Percentiles rank a stretch among this genome's conserved stretches.
These are phyloP conservation scores for Arachnopeziza araneosa DNA, from an alignment of 2,329 filamentous ascomycete genomes.

Conservation along the genomic window DNA sequence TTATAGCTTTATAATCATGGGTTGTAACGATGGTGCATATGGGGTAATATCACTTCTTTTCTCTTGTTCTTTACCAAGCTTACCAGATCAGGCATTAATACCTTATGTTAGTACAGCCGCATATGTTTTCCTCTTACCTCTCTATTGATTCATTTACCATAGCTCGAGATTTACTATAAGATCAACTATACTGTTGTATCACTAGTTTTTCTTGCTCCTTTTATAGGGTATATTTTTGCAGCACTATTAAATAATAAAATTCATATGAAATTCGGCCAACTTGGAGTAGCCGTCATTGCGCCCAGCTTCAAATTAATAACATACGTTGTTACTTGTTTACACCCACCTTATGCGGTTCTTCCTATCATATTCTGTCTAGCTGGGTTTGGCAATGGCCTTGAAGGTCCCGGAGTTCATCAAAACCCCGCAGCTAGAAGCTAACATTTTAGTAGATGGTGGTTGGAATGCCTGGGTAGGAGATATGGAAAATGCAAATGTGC, in stretches of 20 bases:
- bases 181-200: conserved; percentile 59
- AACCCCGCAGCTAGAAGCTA: conserved; percentile 22
- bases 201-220: conserved; percentile 60
- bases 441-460: conserved; percentile 38
- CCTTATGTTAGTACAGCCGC: conserved; percentile 32
- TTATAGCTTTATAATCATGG: conserved; percentile 59
- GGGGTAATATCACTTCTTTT: conserved; percentile 43
- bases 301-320: conserved; percentile 15
- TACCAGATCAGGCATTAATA: conserved; percentile 39
- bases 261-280: conserved; percentile 11
- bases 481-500: conserved; percentile 62
- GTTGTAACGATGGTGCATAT: conserved; percentile 61
- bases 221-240: conserved; percentile 58
- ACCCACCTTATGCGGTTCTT: conserved; percentile 64
- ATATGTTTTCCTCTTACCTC: background rate
- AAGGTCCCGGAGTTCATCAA: background rate
- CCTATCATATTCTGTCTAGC: conserved; percentile 59
- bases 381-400: conserved; percentile 66
- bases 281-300: conserved; percentile 48
- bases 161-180: conserved; percentile 57
- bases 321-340: conserved; percentile 45
- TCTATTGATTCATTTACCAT: background rate
- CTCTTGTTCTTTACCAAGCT: background rate
- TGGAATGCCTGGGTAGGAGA: conserved; percentile 62
- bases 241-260: conserved; percentile 55